phyloP scores from a whole-genome alignment of 2,329 filamentous ascomycete species.

The Pseudofabraea citricarpa region DNA sequence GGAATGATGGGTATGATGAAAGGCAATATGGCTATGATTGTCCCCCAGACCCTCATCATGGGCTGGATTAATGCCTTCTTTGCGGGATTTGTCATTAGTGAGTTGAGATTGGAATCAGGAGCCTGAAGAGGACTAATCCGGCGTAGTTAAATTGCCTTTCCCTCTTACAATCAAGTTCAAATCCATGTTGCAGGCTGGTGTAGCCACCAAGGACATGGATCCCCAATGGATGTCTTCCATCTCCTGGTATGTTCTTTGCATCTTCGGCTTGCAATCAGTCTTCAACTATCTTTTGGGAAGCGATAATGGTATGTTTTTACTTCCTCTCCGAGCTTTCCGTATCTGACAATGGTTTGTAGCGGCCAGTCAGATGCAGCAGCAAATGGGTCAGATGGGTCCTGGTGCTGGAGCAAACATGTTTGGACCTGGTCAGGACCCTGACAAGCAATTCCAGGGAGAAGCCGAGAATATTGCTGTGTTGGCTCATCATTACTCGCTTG shows the following conservation, averaged over 20 bases:
- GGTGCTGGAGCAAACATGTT: slow-evolving; percentile 65
- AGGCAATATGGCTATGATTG: slow-evolving; percentile 99
- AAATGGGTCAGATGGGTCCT: slow-evolving; percentile 72
- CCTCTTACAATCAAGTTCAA: slow-evolving; percentile 98
- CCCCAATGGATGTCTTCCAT: slow-evolving; percentile 98
- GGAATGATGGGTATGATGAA: slow-evolving; percentile 99
- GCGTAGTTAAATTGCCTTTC: slow-evolving; percentile 87
- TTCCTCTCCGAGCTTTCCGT: background rate
- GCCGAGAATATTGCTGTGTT: slow-evolving; percentile 94
- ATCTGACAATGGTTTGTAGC: slow-evolving; percentile 47
- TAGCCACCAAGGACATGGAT: slow-evolving; percentile 92
- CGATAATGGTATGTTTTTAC: slow-evolving; percentile 88
- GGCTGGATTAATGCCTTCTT: slow-evolving; percentile 99
- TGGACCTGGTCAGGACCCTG: slow-evolving; percentile 86
- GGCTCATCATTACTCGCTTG: slow-evolving; percentile 87
- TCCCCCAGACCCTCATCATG: slow-evolving; percentile 98
- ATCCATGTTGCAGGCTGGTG: slow-evolving; percentile 96
- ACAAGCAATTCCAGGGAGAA: slow-evolving; percentile 91
- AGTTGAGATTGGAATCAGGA: slow-evolving; percentile 27
- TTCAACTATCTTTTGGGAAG: slow-evolving; percentile 96
- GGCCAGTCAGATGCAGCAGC: slow-evolving; percentile 84
- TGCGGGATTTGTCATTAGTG: slow-evolving; percentile 95
- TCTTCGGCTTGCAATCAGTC: slow-evolving; percentile 93
- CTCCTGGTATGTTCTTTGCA: slow-evolving; percentile 97
- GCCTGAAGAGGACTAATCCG: slow-evolving; percentile 10